Conservation (phyloP, 495 filamentous ascomycete species). For the Talaromyces liani region DNA sequence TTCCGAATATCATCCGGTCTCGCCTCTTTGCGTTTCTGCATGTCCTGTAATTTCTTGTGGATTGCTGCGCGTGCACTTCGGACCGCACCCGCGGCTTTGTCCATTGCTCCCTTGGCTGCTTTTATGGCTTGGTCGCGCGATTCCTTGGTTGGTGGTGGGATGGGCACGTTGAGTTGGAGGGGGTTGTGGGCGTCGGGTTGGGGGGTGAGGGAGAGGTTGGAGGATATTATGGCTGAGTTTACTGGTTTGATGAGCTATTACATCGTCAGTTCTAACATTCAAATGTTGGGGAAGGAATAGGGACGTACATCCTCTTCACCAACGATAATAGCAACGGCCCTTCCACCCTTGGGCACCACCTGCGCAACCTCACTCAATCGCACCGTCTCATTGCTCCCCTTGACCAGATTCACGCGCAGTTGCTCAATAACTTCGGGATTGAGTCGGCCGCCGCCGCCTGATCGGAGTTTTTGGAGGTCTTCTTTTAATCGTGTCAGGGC, state of each 20-base stretch:
- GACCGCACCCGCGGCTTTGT: slow-evolving; percentile 45
- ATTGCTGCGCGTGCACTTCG: slow-evolving; percentile 50
- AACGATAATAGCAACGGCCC: slow-evolving; percentile 58
- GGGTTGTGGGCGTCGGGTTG: slow-evolving; percentile 60
- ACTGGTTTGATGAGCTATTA: slow-evolving; percentile 61
- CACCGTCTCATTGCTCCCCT: slow-evolving; percentile 39
- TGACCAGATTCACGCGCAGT: slow-evolving; percentile 53
- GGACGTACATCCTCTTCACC: slow-evolving; percentile 54
- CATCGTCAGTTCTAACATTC: not conserved
- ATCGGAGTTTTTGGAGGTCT: slow-evolving; percentile 57
- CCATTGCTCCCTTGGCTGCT: slow-evolving; percentile 52
- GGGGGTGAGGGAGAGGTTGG: slow-evolving; percentile 64
- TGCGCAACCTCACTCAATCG: slow-evolving; percentile 66
- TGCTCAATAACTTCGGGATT: slow-evolving; percentile 59
- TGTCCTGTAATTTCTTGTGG: slow-evolving; percentile 57
- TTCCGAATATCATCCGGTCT: slow-evolving; percentile 61
- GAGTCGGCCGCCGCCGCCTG: slow-evolving; percentile 62
- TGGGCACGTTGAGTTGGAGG: slow-evolving; percentile 61
- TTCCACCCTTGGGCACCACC: slow-evolving; percentile 63
- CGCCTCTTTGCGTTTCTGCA: slow-evolving; percentile 47
- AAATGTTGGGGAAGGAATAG: not conserved
- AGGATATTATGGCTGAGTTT: slow-evolving; percentile 59
- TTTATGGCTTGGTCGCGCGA: slow-evolving; percentile 45
- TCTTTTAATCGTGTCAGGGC: slow-evolving; percentile 50
- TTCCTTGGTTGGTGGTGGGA: slow-evolving; percentile 63